Conservation (phyloP, 768 basidiomycete species). For the Suillus decipiens region DNA sequence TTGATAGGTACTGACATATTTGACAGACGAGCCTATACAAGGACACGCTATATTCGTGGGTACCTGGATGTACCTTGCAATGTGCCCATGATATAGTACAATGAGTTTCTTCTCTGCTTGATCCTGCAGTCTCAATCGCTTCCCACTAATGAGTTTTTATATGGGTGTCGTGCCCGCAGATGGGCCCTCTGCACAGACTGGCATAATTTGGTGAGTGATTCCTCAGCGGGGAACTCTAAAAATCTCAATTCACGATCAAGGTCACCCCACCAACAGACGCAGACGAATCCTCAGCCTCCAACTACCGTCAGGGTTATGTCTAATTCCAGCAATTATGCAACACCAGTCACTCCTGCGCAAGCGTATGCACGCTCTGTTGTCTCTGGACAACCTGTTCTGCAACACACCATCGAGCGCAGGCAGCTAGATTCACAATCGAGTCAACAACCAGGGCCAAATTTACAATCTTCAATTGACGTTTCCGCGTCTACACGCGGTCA, state of each 20-base stretch:
- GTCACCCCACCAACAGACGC: background rate
- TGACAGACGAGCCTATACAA: background rate
- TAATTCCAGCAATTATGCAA: background rate
- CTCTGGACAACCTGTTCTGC: slow-evolving; percentile 16
- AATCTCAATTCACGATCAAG: background rate
- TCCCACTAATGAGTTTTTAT: slow-evolving; percentile 1
- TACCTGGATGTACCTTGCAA: background rate
- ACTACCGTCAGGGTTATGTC: background rate
- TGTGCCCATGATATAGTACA: background rate
- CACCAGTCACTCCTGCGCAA: slow-evolving; percentile 23
- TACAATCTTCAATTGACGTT: slow-evolving; percentile 1
- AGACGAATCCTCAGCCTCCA: background rate
- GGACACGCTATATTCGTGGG: background rate
- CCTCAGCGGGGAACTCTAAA: background rate
- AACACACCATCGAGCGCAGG: slow-evolving; percentile 22
- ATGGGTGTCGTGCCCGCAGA: background rate
- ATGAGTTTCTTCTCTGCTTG: no score
- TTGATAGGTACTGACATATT: background rate
- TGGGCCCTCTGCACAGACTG: background rate
- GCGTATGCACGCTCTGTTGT: slow-evolving; percentile 20
- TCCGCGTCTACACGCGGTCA: slow-evolving; percentile 20
- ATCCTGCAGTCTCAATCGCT: background rate
- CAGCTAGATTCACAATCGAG: slow-evolving; percentile 9
- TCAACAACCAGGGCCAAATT: slow-evolving; percentile 9
- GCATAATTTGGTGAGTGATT: background rate